Percentiles rank a stretch among this genome's conserved stretches.
Evolutionary conservation across 495 filamentous ascomycete species (phyloP).

Genomic region (Daldinia caldariorum): DNA sequence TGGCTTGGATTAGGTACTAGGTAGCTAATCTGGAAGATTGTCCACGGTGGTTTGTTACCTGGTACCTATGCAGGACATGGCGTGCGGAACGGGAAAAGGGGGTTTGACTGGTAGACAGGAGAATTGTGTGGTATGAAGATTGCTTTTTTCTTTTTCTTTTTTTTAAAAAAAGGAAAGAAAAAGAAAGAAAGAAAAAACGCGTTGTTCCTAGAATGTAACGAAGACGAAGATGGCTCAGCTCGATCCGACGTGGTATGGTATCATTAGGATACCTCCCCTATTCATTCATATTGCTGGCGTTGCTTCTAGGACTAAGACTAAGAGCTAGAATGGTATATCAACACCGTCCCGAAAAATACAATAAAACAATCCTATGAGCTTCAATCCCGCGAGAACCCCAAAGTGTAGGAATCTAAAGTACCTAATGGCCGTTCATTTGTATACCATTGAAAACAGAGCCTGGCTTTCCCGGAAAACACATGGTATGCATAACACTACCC

Average conservation of each 20-base stretch:
- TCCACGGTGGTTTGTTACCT: not conserved
- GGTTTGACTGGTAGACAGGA: not conserved
- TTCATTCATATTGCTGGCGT: slow-evolving; percentile 11
- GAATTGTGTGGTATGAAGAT: not conserved
- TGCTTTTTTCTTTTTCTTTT: not conserved
- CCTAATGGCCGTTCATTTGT: not conserved
- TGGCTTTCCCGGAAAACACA: slow-evolving; percentile 6
- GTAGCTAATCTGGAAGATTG: not conserved
- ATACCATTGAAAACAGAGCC: slow-evolving; percentile 8
- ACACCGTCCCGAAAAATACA: slow-evolving; percentile 3
- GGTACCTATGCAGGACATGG: not conserved
- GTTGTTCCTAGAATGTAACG: slow-evolving; percentile 17
- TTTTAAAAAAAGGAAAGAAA: too few relatives aligned
- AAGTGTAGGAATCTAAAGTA: too few relatives aligned
- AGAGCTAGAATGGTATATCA: slow-evolving; percentile 20
- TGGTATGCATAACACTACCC: not conserved
- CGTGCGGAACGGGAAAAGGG: not conserved
- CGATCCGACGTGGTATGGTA: slow-evolving; percentile 21
- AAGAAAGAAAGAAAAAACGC: too few relatives aligned
- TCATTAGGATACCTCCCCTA: slow-evolving; percentile 24
- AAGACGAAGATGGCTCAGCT: not conserved
- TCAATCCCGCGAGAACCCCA: not conserved
- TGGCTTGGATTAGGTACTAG: too few relatives aligned
- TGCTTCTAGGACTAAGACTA: slow-evolving; percentile 15
- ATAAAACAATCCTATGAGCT: not conserved